Base-by-base conservation (phyloP, 2,329 filamentous ascomycete genomes). In the Aspergillus neotritici region DNA sequence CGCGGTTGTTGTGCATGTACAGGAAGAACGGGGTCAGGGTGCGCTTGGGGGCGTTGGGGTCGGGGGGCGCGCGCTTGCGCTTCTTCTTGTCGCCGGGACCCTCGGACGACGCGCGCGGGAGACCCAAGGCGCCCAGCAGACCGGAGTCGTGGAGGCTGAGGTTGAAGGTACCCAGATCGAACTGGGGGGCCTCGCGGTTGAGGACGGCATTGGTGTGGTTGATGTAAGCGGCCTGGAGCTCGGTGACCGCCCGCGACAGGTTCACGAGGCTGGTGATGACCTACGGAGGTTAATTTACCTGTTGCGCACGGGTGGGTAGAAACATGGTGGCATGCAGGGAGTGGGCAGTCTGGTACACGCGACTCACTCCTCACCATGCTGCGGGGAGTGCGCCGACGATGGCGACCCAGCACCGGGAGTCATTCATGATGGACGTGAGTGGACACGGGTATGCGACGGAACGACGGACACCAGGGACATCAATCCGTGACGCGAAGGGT, bases 11-110 rank as follows among this genome's bases (percentile, higher is more conserved):
- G 66, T 94, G 86, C 76, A 94, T 88, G 74, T 89, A 97, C 48
- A 96, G 74, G 75, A 97, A 95, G 74, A 94, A 96, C 2, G 91
- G 89, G 5, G 91, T 97, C 61, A 96, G 69, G 7, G 91, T 90
- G 39, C 90, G 83, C 79, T 96, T 97, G 47, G 91, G 91, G 5
- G 90, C 90, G 66, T 95, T 94, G 55, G 90, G 90, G 65, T 97
- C 91, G 61, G 86, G 83, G 33, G 82, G 82, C 49, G 83, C 80
- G 76, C 90, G 90, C 78, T 93, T 91, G 68, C 86, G 84, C 77
- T 93, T 89, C 77, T 89, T 89, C 78, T 88, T 86, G 65, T 82
- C 80, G 59, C 82, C 77, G 1, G 68, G 21, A 25, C 21, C 70
- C 16, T 76, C 74, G 10, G 66, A 67, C 47, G 64, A 64, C 21